Percentiles rank a stretch among this genome's conserved stretches.
Conservation (phyloP, 2,329 filamentous ascomycete species). For the Microsporum canis region DNA sequence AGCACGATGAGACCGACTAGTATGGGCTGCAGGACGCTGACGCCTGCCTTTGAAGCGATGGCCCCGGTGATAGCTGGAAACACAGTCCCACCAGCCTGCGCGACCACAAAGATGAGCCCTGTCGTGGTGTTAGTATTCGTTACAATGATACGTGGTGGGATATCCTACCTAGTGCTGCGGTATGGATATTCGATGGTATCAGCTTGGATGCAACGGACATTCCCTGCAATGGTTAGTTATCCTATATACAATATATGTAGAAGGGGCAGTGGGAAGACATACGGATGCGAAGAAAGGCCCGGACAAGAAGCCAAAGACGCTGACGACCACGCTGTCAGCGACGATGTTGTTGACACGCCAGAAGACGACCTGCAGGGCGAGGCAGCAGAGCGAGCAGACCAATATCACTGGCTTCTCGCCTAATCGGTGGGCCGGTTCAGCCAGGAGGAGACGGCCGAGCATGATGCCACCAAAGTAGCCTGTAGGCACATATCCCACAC, state of each 20-base stretch:
- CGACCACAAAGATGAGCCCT: conserved; percentile 47
- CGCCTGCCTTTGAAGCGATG: conserved; percentile 37
- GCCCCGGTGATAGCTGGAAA: conserved; percentile 48
- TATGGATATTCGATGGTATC: conserved; percentile 38
- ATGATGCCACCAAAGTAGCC: conserved; percentile 49
- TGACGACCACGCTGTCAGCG: conserved; percentile 44
- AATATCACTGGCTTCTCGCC: conserved; percentile 50
- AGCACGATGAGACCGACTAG: conserved; percentile 39
- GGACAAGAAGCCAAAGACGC: conserved; percentile 46
- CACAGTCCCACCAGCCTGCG: conserved; percentile 44
- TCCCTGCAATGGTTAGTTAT: conserved; percentile 28
- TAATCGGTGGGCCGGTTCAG: conserved; percentile 48
- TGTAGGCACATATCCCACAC: conserved; percentile 52
- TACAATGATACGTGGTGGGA: neutral
- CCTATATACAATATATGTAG: neutral
- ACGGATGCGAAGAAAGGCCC: conserved; percentile 50
- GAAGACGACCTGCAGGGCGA: conserved; percentile 48
- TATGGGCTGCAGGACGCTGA: conserved; percentile 43
- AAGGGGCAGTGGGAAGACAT: conserved; percentile 6
- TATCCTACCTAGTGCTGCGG: conserved; percentile 37
- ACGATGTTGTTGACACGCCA: conserved; percentile 42
- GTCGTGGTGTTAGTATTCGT: neutral
- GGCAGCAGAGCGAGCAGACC: conserved; percentile 41
- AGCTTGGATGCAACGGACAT: conserved; percentile 45
- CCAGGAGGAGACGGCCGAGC: conserved; percentile 46